Percentiles rank a stretch among this genome's conserved stretches.
Conservation (phyloP, 202 grass and related monocot genomes). For the Zizania palustris region DNA sequence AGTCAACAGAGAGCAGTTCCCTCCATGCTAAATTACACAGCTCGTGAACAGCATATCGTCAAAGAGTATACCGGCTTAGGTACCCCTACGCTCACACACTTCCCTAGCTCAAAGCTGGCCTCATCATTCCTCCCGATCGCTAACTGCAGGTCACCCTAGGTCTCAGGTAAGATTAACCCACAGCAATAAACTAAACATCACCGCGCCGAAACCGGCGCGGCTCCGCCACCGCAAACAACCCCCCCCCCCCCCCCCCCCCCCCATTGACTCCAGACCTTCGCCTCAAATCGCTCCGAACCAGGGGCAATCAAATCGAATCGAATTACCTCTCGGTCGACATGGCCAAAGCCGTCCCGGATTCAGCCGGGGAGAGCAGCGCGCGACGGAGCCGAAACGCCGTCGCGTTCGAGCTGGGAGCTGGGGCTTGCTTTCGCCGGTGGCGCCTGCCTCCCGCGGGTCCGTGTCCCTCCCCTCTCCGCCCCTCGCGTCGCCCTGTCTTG, state of each 20-base stretch:
- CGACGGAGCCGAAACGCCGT: not conserved
- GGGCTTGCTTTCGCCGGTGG: constrained; percentile 12
- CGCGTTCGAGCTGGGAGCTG: not conserved
- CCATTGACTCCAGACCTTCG: not conserved
- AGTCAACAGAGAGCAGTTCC: not conserved
- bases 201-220: not conserved
- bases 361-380: not conserved
- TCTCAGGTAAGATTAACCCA: constrained; percentile 18
- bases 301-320: not conserved
- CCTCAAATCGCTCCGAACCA: not conserved
- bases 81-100: not conserved
- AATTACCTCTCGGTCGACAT: constrained; percentile 55
- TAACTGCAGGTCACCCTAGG: constrained; percentile 2
- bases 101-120: not conserved
- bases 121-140: not conserved
- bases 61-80: not conserved
- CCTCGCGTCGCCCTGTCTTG: not conserved
- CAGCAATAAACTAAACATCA: not conserved
- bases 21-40: not conserved
- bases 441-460: not conserved
- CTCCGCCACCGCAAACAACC: not conserved
- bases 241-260: no score
- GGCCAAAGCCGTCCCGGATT: constrained; percentile 10
- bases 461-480: not conserved
- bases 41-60: not conserved